Evolutionary conservation across 306 rosid species (phyloP).

Genomic region (Vigna unguiculata): DNA sequence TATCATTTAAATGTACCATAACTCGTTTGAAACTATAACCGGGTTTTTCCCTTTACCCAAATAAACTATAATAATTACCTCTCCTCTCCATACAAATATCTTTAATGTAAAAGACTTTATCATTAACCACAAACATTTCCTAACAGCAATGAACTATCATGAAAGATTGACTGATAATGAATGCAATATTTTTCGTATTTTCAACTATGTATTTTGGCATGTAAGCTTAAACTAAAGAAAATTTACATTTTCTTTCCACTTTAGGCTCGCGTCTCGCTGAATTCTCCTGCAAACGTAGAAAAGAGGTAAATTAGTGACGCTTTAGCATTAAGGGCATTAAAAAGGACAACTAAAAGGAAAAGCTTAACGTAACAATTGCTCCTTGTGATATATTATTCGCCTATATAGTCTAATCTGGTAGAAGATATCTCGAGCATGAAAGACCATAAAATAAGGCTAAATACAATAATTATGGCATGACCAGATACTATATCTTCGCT

Average conservation of each 20-base stretch:
- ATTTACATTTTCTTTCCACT: slow-evolving; percentile 66
- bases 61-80: background rate
- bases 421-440: too few species aligned
- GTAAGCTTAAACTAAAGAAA: slow-evolving; percentile 20
- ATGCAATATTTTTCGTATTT: background rate
- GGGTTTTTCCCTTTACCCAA: background rate
- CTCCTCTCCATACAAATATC: background rate
- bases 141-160: slow-evolving; percentile 5
- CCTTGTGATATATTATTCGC: background rate
- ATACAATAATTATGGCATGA: too few species aligned
- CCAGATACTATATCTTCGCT: too few species aligned
- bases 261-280: slow-evolving; percentile 49
- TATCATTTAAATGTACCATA: background rate
- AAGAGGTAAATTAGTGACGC: slow-evolving; percentile 42
- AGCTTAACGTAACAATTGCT: background rate
- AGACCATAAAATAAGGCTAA: too few species aligned
- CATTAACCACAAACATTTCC: slow-evolving; percentile 1
- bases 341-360: background rate
- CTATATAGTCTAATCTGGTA: too few species aligned
- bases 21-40: slow-evolving; percentile 1
- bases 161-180: slow-evolving; percentile 25
- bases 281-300: slow-evolving; percentile 63
- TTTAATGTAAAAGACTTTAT: slow-evolving; percentile 25
- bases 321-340: background rate
- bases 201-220: slow-evolving; percentile 9